A percentile compares a stretch with the other conserved stretches of the same genome.
Evolutionary conservation across 768 basidiomycete species (phyloP).

Genomic region (Epithele typhae): DNA sequence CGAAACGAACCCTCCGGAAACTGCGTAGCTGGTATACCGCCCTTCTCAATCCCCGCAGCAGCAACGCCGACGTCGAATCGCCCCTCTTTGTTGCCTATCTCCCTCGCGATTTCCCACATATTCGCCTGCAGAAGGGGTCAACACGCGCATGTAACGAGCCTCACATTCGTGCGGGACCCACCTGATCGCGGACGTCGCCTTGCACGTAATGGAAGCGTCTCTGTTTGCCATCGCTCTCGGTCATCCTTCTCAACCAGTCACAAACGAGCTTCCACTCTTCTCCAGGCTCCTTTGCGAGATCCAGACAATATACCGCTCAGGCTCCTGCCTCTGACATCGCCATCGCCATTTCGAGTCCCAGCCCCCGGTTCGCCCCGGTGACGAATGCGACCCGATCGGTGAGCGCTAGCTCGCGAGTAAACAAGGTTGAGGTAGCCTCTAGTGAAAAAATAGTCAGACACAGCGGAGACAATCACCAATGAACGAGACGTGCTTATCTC

Average conservation of each 20-base stretch:
- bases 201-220: background rate
- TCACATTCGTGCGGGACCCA: background rate
- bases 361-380: constrained; percentile 41
- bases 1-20: constrained; percentile 58
- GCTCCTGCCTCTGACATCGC: constrained; percentile 72
- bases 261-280: constrained; percentile 52
- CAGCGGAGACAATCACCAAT: no score
- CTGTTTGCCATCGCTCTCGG: background rate
- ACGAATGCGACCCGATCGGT: constrained; percentile 34
- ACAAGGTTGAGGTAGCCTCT: constrained; percentile 20
- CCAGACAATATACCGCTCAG: constrained; percentile 60
- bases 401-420: constrained; percentile 26
- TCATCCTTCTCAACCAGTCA: constrained; percentile 32
- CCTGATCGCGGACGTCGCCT: background rate
- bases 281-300: constrained; percentile 52
- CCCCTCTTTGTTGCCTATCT: no score
- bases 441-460: background rate
- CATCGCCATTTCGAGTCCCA: constrained; percentile 80
- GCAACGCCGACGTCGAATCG: no score
- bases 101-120: no score
- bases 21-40: constrained; percentile 50
- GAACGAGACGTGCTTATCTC: no score
- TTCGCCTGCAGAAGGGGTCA: no score
- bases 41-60: constrained; percentile 22
- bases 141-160: no score